Evolutionary conservation across 2,329 filamentous ascomycete species (phyloP).

Genomic region (Magnaporthiopsis rhizophila): DNA sequence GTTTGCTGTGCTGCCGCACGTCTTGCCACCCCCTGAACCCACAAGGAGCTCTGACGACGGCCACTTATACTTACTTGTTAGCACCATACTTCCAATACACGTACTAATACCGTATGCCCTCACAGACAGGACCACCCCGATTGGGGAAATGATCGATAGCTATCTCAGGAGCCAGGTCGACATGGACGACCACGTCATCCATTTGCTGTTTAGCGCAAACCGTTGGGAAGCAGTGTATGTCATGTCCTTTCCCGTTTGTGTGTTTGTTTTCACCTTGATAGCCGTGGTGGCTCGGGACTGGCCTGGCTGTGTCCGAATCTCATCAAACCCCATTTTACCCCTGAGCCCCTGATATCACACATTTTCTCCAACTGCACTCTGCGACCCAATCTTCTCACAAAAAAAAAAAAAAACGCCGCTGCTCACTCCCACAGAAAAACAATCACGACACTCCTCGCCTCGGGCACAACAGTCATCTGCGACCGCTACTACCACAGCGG

Average conservation of each 20-base stretch:
- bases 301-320: neutral
- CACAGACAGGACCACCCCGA: constrained; percentile 71
- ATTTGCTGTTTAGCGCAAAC: constrained; percentile 85
- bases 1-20: neutral
- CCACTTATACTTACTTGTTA: too few species aligned
- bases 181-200: constrained; percentile 82
- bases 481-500: constrained; percentile 96
- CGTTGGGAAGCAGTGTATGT: constrained; percentile 67
- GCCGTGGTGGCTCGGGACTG: too few species aligned
- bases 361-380: too few species aligned
- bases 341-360: neutral
- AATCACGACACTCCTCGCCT: constrained; percentile 45
- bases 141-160: constrained; percentile 77
- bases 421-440: constrained; percentile 29
- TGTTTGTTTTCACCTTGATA: neutral
- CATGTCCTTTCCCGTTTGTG: neutral
- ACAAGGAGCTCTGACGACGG: too few species aligned
- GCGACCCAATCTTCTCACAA: too few species aligned
- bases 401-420: too few species aligned
- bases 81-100: too few species aligned
- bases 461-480: constrained; percentile 70
- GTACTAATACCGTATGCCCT: neutral
- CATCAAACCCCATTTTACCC: neutral
- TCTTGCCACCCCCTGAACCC: neutral
- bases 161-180: constrained; percentile 68